Evolutionary conservation across 495 filamentous ascomycete species (phyloP).

Genomic region (Immersiella caudata): DNA sequence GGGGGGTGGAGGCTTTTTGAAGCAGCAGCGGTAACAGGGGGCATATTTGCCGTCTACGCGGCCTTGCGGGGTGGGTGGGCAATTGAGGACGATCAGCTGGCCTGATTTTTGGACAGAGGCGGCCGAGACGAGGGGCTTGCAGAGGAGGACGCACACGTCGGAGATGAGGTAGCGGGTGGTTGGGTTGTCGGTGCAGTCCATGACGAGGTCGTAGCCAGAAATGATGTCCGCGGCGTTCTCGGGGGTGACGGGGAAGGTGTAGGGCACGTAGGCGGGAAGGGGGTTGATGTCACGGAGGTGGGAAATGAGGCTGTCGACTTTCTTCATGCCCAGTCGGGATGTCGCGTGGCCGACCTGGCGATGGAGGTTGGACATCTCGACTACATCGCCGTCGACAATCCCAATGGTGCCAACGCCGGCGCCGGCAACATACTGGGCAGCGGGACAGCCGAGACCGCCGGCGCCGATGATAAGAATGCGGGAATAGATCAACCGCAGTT

Average conservation of each 20-base stretch:
- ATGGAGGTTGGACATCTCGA: constrained; percentile 90
- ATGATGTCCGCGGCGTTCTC: constrained; percentile 67
- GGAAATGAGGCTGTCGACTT: constrained; percentile 77
- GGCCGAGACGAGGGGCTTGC: constrained; percentile 83
- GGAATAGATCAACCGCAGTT: constrained; percentile 71
- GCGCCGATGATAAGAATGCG: constrained; percentile 85
- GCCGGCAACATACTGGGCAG: constrained; percentile 84
- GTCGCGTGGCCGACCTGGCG: constrained; percentile 83
- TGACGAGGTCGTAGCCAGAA: constrained; percentile 72
- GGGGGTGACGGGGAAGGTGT: constrained; percentile 64
- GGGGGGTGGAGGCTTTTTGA: constrained; percentile 81
- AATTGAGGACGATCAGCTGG: constrained; percentile 83
- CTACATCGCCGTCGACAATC: constrained; percentile 81
- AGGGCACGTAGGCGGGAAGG: constrained; percentile 60
- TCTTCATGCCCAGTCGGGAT: constrained; percentile 69
- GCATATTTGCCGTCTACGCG: constrained; percentile 44
- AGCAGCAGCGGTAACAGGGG: constrained; percentile 93
- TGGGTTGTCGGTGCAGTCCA: constrained; percentile 95
- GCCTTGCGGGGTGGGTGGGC: constrained; percentile 56
- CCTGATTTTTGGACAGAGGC: constrained; percentile 86
- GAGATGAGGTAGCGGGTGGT: constrained; percentile 91
- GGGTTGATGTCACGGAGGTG: constrained; percentile 72
- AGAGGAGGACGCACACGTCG: constrained; percentile 77
- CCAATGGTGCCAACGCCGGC: constrained; percentile 85
- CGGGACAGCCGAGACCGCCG: constrained; percentile 89